phyloP scores from a whole-genome alignment of 768 basidiomycete species.

The Russula griseocarnosa region DNA sequence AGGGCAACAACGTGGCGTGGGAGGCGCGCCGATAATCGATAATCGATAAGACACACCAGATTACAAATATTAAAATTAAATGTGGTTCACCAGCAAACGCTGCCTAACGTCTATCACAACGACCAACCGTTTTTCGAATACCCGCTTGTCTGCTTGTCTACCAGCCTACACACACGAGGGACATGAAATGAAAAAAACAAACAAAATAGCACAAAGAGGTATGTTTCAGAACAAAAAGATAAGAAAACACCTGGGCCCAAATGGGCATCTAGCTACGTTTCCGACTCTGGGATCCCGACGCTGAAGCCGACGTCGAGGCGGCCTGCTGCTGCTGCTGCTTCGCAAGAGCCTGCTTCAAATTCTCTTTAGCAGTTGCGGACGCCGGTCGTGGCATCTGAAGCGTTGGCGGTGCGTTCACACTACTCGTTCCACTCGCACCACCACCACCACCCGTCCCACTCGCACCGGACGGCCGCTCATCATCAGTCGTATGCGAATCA shows the following conservation, averaged over 20 bases:
- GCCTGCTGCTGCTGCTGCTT: slow-evolving; percentile 3
- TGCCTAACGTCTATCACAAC: no score
- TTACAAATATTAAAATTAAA: no score
- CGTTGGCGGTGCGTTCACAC: slow-evolving; percentile 21
- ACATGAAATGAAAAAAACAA: not conserved
- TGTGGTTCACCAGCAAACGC: no score
- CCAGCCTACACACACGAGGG: not conserved
- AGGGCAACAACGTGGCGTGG: no score
- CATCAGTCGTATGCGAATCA: slow-evolving; percentile 29
- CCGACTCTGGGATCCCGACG: slow-evolving; percentile 15
- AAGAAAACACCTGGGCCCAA: not conserved
- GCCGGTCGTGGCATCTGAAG: slow-evolving; percentile 25
- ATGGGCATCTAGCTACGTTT: slow-evolving; percentile 16
- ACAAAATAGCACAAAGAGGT: slow-evolving; percentile 1
- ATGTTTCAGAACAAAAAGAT: not conserved
- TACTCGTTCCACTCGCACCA: not conserved
- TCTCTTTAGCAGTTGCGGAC: slow-evolving; percentile 31
- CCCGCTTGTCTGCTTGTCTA: not conserved
- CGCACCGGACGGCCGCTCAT: slow-evolving; percentile 16
- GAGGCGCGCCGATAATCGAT: no score
- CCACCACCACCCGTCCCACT: not conserved
- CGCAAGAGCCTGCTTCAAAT: slow-evolving; percentile 19
- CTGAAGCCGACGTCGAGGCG: not conserved
- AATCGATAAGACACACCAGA: no score
- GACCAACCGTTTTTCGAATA: not conserved